A percentile compares a stretch with the other conserved stretches of the same genome.
These are phyloP conservation scores for Gossypium raimondii DNA, from an alignment of 345 rosid genomes.

Conservation along the genomic window DNA sequence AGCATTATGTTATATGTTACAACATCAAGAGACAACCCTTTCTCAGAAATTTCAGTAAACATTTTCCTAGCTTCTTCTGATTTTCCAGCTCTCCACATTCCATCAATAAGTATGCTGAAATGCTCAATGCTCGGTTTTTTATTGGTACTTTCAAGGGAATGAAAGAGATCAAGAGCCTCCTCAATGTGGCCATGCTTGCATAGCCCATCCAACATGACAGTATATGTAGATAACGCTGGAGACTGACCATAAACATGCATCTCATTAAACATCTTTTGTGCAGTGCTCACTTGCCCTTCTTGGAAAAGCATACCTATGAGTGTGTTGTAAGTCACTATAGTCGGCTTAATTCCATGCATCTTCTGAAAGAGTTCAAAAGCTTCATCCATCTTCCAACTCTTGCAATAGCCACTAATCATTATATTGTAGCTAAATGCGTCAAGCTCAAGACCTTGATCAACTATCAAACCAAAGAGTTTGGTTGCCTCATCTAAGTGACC, in stretches of 20 bases:
- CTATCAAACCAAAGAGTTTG: slow-evolving; percentile 19
- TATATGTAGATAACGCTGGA: slow-evolving; percentile 6
- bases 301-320: slow-evolving; percentile 9
- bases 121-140: neutral
- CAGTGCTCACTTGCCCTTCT: neutral
- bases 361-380: slow-evolving; percentile 12
- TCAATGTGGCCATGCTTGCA: slow-evolving; percentile 10
- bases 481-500: slow-evolving; percentile 29
- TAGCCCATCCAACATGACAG: slow-evolving; percentile 7
- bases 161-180: slow-evolving; percentile 6
- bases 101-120: slow-evolving; percentile 9
- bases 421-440: slow-evolving; percentile 20
- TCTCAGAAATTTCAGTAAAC: slow-evolving; percentile 2
- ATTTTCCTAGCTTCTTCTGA: neutral
- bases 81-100: slow-evolving; percentile 12
- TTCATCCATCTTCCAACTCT: slow-evolving; percentile 8
- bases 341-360: slow-evolving; percentile 19
- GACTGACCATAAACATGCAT: slow-evolving; percentile 2
- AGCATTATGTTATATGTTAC: slow-evolving; percentile 17
- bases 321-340: neutral
- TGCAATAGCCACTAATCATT: slow-evolving; percentile 14
- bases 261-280: slow-evolving; percentile 5
- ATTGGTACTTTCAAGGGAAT: neutral
- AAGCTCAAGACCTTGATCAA: slow-evolving; percentile 15
- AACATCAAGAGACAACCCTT: slow-evolving; percentile 15